These are phyloP conservation scores for Thraustotheca clavata DNA, from an alignment of 352 stramenopile genomes.

Conservation along the genomic window DNA sequence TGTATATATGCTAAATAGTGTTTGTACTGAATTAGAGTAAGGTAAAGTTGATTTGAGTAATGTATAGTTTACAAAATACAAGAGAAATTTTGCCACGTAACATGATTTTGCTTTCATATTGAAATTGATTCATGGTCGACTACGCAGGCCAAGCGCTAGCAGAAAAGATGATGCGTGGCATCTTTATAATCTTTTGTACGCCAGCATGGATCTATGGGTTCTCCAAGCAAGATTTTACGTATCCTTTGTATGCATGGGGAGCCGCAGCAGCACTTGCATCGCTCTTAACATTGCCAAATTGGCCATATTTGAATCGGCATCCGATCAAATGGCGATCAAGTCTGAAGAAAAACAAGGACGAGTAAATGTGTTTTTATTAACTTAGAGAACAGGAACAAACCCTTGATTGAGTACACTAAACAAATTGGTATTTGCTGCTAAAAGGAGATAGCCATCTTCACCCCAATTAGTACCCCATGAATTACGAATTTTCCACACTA, in stretches of 20 bases:
- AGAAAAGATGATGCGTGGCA: slow-evolving; percentile 50
- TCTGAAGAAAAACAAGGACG: slow-evolving; percentile 40
- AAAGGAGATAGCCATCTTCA: slow-evolving; percentile 89
- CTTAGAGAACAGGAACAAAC: neutral
- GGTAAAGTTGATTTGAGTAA: too few species aligned
- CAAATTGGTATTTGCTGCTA: slow-evolving; percentile 42
- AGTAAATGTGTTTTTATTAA: slow-evolving; percentile 15
- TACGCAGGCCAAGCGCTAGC: slow-evolving; percentile 75
- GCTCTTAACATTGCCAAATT: slow-evolving; percentile 71
- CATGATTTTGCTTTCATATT: neutral
- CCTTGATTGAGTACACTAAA: neutral
- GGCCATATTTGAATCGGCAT: slow-evolving; percentile 76
- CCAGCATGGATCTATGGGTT: slow-evolving; percentile 81
- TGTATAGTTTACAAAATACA: slow-evolving; percentile 10
- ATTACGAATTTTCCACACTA: slow-evolving; percentile 94
- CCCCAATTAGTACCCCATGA: slow-evolving; percentile 94
- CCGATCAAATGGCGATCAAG: slow-evolving; percentile 73
- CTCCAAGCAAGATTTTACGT: slow-evolving; percentile 72
- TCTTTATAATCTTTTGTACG: slow-evolving; percentile 65
- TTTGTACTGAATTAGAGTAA: too few species aligned
- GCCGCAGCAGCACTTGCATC: slow-evolving; percentile 44
- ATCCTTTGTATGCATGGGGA: slow-evolving; percentile 65
- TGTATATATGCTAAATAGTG: too few species aligned
- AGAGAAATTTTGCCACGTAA: neutral
- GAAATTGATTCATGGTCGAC: slow-evolving; percentile 53